phyloP scores from a whole-genome alignment of 106 monocot species.

The Dendrobium chrysotoxum region DNA sequence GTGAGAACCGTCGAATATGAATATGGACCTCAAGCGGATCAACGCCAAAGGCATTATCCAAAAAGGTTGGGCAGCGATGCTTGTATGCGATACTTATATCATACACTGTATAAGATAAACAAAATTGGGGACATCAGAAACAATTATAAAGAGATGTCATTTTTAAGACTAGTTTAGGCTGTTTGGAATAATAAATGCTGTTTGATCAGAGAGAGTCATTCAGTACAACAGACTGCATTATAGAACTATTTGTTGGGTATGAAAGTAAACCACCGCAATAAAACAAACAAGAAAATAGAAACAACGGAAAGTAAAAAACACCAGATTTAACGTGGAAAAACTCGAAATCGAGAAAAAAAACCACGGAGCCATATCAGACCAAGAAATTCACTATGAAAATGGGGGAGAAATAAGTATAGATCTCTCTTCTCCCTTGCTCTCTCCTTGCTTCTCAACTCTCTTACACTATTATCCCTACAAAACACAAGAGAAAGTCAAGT shows the following conservation, averaged over 20 bases:
- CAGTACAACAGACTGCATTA: not conserved
- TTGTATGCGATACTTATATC: slow-evolving; percentile 90
- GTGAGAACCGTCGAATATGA: slow-evolving; percentile 41
- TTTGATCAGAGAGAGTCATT: not conserved
- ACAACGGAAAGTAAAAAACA: too few relatives aligned
- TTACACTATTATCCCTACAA: too few relatives aligned
- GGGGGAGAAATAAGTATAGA: too few relatives aligned
- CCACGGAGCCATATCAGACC: too few relatives aligned
- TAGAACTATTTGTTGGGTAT: not conserved
- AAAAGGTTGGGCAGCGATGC: slow-evolving; percentile 56
- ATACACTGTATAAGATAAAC: slow-evolving; percentile 51
- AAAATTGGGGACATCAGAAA: not conserved
- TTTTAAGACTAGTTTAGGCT: not conserved
- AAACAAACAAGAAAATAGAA: too few relatives aligned
- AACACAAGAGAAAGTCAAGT: too few relatives aligned
- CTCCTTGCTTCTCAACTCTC: too few relatives aligned
- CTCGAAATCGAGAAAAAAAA: too few relatives aligned
- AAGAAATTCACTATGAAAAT: too few relatives aligned
- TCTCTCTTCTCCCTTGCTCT: too few relatives aligned
- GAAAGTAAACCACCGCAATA: too few relatives aligned
- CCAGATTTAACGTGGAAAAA: too few relatives aligned
- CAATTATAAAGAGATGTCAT: not conserved
- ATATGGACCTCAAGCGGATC: slow-evolving; percentile 93
- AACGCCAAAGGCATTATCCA: slow-evolving; percentile 70
- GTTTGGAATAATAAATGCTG: not conserved